Base-by-base conservation (phyloP, 2,329 filamentous ascomycete genomes). In the Xylaria sp. region DNA sequence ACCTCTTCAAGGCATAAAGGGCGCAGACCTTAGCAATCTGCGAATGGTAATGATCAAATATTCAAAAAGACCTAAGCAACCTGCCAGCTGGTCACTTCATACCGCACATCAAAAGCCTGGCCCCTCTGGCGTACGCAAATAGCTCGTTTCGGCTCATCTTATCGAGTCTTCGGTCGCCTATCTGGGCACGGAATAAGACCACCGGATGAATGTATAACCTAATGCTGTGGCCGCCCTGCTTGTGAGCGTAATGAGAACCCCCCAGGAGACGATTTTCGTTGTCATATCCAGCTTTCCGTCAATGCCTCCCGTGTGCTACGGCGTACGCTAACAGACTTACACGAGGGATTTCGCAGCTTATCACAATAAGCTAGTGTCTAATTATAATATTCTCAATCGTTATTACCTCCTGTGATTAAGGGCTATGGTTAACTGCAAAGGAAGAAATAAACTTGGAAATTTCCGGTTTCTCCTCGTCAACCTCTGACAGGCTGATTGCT, bases 401-500 rank as follows among this genome's bases (percentile, higher is more conserved):
- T 46, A 46, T 18, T 18, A 46, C 3, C 23, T n/a, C 20, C 55
- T 28, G 37, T 60, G 44, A 57, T 12, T 18, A 39, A 34, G 56
- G 18, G 15, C 57, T 13, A 48, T 56, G 41, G 48, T 28, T 23
- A 15, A 20, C 13, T 28, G 13, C 20, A 18, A 34, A 48, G 37
- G 44, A 28, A n/a, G 51, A 12, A 39, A 15, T 28, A 59, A 64
- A 64, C 64, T 54, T 65, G 65, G 48, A 51, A 65, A 48, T 59
- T 12, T 20, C 15, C 65, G 34, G 60, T 48, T 56, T 55, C 50
- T 55, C 48, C 52, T 59, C 61, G 23, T 65, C 44, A 67, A 65
- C 44, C 8, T 62, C 65, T 46, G 61, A 65, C 68, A 63, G 61
- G 56, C 65, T 70, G 68, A 63, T 58, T 56, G 62, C 57, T 39